phyloP scores from a whole-genome alignment of 2,329 filamentous ascomycete species.

The Ceratocystis smalleyi region DNA sequence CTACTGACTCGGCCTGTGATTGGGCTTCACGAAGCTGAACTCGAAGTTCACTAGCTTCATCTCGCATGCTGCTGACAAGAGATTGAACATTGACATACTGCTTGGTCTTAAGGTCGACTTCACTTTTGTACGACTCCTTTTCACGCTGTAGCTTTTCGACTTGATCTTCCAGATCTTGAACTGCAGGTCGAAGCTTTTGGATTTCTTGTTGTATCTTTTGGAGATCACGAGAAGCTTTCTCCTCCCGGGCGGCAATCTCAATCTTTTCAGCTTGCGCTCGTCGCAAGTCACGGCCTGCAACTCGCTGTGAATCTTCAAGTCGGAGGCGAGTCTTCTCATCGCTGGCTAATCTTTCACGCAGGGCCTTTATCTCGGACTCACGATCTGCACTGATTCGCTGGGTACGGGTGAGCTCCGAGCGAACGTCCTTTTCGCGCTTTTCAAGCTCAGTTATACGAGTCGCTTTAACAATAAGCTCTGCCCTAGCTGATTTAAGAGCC shows the following conservation, averaged over 20 bases:
- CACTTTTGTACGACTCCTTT: conserved; percentile 53
- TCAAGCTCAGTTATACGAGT: conserved; percentile 61
- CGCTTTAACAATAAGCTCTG: conserved; percentile 47
- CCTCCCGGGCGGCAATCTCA: conserved; percentile 56
- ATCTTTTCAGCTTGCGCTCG: conserved; percentile 64
- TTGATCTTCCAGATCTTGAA: conserved; percentile 59
- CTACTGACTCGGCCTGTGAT: conserved; percentile 65
- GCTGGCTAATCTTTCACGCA: conserved; percentile 63
- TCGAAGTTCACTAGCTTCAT: conserved; percentile 74
- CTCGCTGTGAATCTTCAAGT: conserved; percentile 63
- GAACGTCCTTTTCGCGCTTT: conserved; percentile 65
- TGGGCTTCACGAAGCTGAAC: conserved; percentile 84
- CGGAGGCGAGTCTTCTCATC: conserved; percentile 57
- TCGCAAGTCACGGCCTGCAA: conserved; percentile 61
- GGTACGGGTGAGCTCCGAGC: conserved; percentile 52
- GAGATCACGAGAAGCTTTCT: conserved; percentile 57
- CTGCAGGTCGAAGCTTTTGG: conserved; percentile 43
- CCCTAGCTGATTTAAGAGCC: conserved; percentile 56
- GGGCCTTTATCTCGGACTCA: conserved; percentile 58
- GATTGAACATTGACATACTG: conserved; percentile 77
- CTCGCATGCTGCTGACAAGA: conserved; percentile 79
- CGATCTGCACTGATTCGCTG: conserved; percentile 58
- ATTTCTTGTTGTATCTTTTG: conserved; percentile 58
- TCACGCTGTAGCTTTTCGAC: conserved; percentile 53
- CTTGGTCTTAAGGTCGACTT: conserved; percentile 67